phyloP scores from a whole-genome alignment of 2,329 filamentous ascomycete species.

The Ophiostoma ips region DNA sequence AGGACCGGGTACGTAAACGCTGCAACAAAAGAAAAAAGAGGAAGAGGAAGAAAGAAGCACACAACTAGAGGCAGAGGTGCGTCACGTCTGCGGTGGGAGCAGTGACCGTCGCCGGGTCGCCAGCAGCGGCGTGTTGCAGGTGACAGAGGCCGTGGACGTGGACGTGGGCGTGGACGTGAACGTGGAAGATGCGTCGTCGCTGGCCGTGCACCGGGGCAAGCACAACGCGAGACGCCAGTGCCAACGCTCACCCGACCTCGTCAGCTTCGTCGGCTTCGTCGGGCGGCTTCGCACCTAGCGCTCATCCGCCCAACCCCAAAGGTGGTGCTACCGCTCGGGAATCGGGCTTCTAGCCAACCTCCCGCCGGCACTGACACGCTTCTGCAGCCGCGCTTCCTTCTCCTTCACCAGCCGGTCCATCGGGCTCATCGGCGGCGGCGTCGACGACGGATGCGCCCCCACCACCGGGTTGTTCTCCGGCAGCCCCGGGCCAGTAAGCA shows the following conservation, averaged over 20 bases:
- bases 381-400: slow-evolving; percentile 57
- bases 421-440: slow-evolving; percentile 32
- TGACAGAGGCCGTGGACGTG: too few relatives aligned
- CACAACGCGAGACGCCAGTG: too few relatives aligned
- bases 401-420: slow-evolving; percentile 43
- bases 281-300: background rate
- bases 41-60: background rate
- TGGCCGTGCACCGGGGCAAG: too few relatives aligned
- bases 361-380: slow-evolving; percentile 65
- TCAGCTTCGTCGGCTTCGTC: background rate
- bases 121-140: too few relatives aligned
- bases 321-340: slow-evolving; percentile 39
- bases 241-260: too few relatives aligned
- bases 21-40: background rate
- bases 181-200: too few relatives aligned
- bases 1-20: background rate
- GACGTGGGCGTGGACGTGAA: too few relatives aligned
- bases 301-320: slow-evolving; percentile 3
- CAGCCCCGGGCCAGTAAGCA: background rate
- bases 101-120: background rate
- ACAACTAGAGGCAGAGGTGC: background rate
- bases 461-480: background rate
- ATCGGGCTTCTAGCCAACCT: slow-evolving; percentile 53
- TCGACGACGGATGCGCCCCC: slow-evolving; percentile 26
- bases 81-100: too few relatives aligned